A percentile compares a stretch with the other conserved stretches of the same genome.
Conservation (phyloP, 768 basidiomycete species). For the Lentinula boryana region DNA sequence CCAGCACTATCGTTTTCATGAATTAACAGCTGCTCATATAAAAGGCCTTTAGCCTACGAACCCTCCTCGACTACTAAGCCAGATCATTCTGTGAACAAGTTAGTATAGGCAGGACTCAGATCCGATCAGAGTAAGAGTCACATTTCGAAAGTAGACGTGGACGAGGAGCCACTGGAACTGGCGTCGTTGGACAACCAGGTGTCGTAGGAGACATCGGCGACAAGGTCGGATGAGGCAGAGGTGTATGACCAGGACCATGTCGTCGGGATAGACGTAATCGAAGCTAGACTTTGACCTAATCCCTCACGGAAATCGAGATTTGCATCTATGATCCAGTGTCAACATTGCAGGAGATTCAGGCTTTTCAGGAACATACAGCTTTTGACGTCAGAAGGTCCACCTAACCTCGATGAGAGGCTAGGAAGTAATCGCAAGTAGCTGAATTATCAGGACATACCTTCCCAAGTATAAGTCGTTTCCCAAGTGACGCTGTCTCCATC, state of each 20-base stretch:
- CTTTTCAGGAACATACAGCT: conserved; percentile 19
- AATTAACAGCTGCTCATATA: not conserved
- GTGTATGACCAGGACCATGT: conserved; percentile 26
- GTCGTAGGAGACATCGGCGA: conserved; percentile 30
- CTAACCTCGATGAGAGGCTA: not conserved
- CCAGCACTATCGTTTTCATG: conserved; percentile 15
- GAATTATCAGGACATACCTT: conserved; percentile 12
- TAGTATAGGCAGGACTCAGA: not conserved
- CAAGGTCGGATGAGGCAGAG: conserved; percentile 22
- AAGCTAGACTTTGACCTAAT: conserved; percentile 14
- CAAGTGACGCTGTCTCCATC: conserved; percentile 22
- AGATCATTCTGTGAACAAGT: conserved; percentile 22
- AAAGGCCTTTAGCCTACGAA: not conserved
- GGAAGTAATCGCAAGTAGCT: not conserved
- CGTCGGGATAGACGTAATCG: conserved; percentile 26
- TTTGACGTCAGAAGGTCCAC: conserved; percentile 19
- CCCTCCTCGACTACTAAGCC: conserved; percentile 27
- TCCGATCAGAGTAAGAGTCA: conserved; percentile 9
- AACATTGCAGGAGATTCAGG: not conserved
- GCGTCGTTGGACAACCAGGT: conserved; percentile 25
- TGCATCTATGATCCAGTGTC: conserved; percentile 15
- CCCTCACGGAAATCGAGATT: conserved; percentile 25
- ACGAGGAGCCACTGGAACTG: conserved; percentile 20
- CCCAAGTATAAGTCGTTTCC: conserved; percentile 27
- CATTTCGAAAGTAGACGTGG: conserved; percentile 25